A percentile compares a stretch with the other conserved stretches of the same genome.
Conservation (phyloP, 1,284 basidiomycete genomes). For the Ceratobasidium sp. region DNA sequence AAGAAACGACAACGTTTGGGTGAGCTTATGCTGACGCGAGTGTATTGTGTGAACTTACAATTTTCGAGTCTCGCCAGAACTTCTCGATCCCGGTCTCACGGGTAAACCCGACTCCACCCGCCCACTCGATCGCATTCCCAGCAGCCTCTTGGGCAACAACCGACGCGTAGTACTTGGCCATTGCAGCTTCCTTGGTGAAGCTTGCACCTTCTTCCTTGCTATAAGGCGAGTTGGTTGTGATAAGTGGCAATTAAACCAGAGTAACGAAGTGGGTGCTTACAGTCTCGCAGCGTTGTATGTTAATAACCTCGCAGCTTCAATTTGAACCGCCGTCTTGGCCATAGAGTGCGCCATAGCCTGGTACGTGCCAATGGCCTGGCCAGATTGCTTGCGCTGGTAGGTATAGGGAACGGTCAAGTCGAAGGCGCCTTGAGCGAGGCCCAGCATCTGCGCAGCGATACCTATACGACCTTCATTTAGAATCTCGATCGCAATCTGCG, state of each 20-base stretch:
- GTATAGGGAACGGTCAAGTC: constrained; percentile 93
- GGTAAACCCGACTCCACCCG: constrained; percentile 95
- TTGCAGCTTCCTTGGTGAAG: constrained; percentile 95
- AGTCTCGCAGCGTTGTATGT: constrained; percentile 97
- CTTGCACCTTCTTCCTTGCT: constrained; percentile 85
- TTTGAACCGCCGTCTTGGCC: constrained; percentile 86
- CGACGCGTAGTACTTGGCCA: constrained; percentile 93
- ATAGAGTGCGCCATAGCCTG: constrained; percentile 98
- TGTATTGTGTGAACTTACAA: constrained; percentile 64
- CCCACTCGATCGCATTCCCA: constrained; percentile 95
- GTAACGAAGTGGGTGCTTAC: constrained; percentile 37
- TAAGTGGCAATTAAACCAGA: constrained; percentile 7
- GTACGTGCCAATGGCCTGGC: constrained; percentile 90
- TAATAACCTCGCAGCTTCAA: constrained; percentile 91
- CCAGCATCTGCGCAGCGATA: constrained; percentile 97
- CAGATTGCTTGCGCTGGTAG: constrained; percentile 93
- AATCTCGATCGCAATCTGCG: constrained; percentile 92
- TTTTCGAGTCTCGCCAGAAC: constrained; percentile 95
- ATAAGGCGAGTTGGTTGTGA: not conserved
- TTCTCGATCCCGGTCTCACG: constrained; percentile 95
- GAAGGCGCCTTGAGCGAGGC: constrained; percentile 96
- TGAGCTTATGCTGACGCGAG: constrained; percentile 18
- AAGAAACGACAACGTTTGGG: constrained; percentile 19
- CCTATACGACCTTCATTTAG: constrained; percentile 98
- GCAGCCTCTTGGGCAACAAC: constrained; percentile 89